Conservation (phyloP, 2,329 filamentous ascomycete genomes). For the Sclerotinia subarctica region DNA sequence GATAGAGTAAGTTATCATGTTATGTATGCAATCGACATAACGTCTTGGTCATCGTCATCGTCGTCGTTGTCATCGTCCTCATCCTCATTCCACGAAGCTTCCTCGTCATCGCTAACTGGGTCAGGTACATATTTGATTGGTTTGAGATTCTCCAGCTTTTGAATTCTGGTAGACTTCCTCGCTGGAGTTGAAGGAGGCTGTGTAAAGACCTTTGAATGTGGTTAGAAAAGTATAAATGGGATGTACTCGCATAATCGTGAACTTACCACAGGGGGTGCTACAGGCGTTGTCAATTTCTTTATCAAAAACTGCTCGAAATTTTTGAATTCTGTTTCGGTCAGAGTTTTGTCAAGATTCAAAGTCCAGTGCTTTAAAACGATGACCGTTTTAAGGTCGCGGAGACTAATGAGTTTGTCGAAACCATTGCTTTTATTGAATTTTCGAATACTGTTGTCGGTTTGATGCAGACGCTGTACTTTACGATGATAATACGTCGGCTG, state of each 20-base stretch:
- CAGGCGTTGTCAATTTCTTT: constrained; percentile 8
- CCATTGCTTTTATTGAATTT: constrained; percentile 25
- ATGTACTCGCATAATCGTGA: not conserved
- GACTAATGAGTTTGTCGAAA: constrained; percentile 24
- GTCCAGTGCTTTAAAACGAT: constrained; percentile 13
- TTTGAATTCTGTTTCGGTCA: constrained; percentile 4
- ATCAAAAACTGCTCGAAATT: constrained; percentile 14
- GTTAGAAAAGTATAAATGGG: not conserved
- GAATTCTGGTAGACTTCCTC: constrained; percentile 10
- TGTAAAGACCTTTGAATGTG: not conserved
- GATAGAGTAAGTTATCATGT: not conserved
- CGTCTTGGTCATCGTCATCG: not conserved
- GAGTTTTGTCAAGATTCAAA: not conserved
- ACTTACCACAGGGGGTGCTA: constrained; percentile 1
- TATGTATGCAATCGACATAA: not conserved
- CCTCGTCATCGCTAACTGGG: constrained; percentile 8
- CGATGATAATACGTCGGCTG: not conserved
- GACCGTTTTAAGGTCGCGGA: constrained; percentile 27
- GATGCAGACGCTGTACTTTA: constrained; percentile 11
- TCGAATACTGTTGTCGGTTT: constrained; percentile 16
- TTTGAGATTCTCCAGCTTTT: constrained; percentile 1
- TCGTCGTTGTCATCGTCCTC: not conserved
- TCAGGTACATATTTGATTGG: constrained; percentile 13
- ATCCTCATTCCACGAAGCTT: not conserved
- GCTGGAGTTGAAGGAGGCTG: not conserved